phyloP scores from a whole-genome alignment of 225 moss, liverwort and hornwort species.

The Bryum argenteum region DNA sequence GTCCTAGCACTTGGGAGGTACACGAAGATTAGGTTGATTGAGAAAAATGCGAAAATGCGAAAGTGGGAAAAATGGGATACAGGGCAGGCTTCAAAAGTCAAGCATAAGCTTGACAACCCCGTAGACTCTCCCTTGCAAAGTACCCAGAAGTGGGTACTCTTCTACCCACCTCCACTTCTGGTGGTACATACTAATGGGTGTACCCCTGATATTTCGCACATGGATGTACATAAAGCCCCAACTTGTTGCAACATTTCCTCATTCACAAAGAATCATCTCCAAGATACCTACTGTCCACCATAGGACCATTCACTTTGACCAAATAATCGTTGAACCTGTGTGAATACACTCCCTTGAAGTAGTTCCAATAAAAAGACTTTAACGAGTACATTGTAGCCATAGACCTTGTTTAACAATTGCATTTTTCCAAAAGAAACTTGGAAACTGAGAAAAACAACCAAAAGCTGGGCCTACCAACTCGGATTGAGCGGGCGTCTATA shows the following conservation, averaged over 20 bases:
- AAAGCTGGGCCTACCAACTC: too few relatives aligned
- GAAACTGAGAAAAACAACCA: too few relatives aligned
- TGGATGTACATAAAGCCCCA: background rate
- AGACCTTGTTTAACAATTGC: too few relatives aligned
- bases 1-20: constrained; percentile 1
- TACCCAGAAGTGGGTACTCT: background rate
- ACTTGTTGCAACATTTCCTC: background rate
- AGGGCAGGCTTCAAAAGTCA: constrained; percentile 13
- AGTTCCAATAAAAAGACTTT: too few relatives aligned
- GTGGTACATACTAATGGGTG: background rate
- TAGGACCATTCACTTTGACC: background rate
- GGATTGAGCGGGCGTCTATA: too few relatives aligned
- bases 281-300: background rate
- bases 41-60: too few relatives aligned
- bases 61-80: background rate
- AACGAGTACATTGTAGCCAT: too few relatives aligned
- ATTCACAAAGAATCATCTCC: background rate
- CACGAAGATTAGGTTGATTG: background rate
- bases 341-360: too few relatives aligned
- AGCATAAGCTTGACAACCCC: background rate
- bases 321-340: rapidly evolving
- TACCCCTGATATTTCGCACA: background rate
- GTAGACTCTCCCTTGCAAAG: background rate
- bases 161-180: background rate
- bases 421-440: too few relatives aligned